A percentile compares a stretch with the other conserved stretches of the same genome.
These are phyloP conservation scores for Starmerella stellata DNA, from an alignment of 805 yeast genomes.

Conservation along the genomic window DNA sequence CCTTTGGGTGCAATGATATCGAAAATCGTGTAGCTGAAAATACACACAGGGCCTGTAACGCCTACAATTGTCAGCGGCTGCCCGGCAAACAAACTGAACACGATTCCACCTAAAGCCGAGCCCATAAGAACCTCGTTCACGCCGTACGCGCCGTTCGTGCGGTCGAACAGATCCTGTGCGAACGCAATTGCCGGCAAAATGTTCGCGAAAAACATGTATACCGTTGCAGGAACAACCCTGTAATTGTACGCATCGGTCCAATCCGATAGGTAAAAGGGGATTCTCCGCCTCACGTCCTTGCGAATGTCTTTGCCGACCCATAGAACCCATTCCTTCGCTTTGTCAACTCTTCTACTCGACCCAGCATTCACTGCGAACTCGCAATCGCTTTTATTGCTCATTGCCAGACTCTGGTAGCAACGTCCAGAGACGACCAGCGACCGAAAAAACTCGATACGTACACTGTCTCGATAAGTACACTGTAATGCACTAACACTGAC, in stretches of 20 bases:
- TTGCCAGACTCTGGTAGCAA: too few species aligned
- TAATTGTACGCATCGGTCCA: conserved; percentile 72
- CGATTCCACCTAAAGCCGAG: conserved; percentile 74
- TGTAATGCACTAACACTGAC: too few species aligned
- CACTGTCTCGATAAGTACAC: too few species aligned
- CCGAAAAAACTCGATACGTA: too few species aligned
- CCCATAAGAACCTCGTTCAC: conserved; percentile 74
- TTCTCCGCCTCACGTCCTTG: conserved; percentile 6
- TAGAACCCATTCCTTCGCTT: too few species aligned
- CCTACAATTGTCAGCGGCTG: conserved; percentile 93
- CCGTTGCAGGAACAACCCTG: conserved; percentile 68
- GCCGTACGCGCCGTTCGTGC: conserved; percentile 73
- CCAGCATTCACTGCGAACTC: too few species aligned
- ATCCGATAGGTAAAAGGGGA: conserved; percentile 57
- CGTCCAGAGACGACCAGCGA: too few species aligned
- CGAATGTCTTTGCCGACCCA: not conserved
- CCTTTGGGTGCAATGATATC: conserved; percentile 40
- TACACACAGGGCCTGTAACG: conserved; percentile 88
- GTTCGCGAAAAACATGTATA: conserved; percentile 76
- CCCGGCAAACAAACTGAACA: conserved; percentile 71
- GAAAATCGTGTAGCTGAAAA: conserved; percentile 80
- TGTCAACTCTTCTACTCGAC: too few species aligned
- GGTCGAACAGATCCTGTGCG: conserved; percentile 93
- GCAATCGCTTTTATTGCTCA: too few species aligned
- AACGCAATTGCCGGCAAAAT: conserved; percentile 84